Base-by-base conservation (phyloP, 257 asterid genomes). In the Rehmannia glutinosa region DNA sequence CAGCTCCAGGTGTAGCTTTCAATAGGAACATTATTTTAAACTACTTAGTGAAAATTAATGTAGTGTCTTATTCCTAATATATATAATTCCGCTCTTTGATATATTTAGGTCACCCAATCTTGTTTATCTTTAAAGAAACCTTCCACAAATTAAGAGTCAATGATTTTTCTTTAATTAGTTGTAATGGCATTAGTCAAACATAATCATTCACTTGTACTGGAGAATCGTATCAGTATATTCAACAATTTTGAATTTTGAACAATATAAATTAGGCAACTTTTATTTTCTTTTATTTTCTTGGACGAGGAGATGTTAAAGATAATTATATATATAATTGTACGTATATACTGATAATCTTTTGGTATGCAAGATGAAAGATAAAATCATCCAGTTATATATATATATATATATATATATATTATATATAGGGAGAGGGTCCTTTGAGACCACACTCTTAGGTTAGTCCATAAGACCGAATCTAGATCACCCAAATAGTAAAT, bases 81-180 rank as follows among this genome's bases (percentile, higher is more conserved):
- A n/a, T n/a, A n/a, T n/a, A n/a, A 28, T 54, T 62, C 45, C 23
- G 51, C n/a, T 68, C 39, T 46, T 16, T 27, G 69, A 65, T 65
- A 61, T 60, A 66, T 66, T 76, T 76, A 66, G 81, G 77, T 71
- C 63, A 66, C 81, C 76, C 42, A 70, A 70, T 71, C 62, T 38
- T 62, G 59, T 76, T 33, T 20, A 17, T 47, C 27, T 64, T 50
- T 66, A 59, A 76, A 71, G 33, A 52, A 52, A 41, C 39, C 68
- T 61, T 46, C 36, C 16, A 15, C 9, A 4, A 30, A 57, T 28
- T 43, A 54, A 60, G 8, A 62, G 77, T 76, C 81, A 77, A 77
- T 55, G 63, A 1, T 24, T 36, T 66, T 70, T 13, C 38, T 59
- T 42, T 33, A 42, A 15, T 0, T 30, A 47, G 10, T 39, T 27